Evolutionary conservation across 208 protist genomes (phyloP), one percentile per base, ranked within the genome.

Genomic region (Trypanosoma platydactyli): DNA sequence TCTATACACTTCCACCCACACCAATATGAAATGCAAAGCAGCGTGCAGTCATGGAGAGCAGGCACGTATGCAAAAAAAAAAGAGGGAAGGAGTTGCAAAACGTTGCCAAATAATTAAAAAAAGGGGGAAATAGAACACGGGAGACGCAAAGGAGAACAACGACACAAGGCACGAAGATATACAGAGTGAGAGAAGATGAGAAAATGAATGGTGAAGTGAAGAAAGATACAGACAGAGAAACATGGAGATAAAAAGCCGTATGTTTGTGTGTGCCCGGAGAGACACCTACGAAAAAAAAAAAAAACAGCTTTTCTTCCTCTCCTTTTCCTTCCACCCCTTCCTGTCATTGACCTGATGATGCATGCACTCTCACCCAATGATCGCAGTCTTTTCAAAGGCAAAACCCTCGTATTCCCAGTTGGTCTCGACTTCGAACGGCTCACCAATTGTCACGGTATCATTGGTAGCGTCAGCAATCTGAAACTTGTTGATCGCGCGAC

Each of bases 401-500:
- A 89, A 96, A 24, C 86, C 89, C 52, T 95, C 83, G 42, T 89
- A 84, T 56, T 90, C 80, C 97, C 97, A 99, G 62, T 98, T 91
- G 2, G 98, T 98, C 20, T 97, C 83, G 15, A 98, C 76, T 35
- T 81, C 73, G 62, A 97, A 97, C 41, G 97, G 97, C 64, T 96
- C 90, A 46, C 81, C 76, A 68, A 99, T 92, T 24, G 52, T 75
- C 22, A 98, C 76, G 12, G 71, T 79, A 30, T 77, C 73, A n/a
- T 68, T 69, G 9, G 79, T 82, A 1, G 95, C 86, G 38, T 91
- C 84, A 24, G 91, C 88, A 38, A 98, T 89, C 76, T 97, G 84
- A 67, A 98, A 94, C 77, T 86, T 95, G 84, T 98, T 98, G 62
- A 98, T 94, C n/a, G 95, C 79, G 49, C 97, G 83, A 57, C 94